Conservation (phyloP, 495 filamentous ascomycete species). For the Aspergillus incahuasiensis region DNA sequence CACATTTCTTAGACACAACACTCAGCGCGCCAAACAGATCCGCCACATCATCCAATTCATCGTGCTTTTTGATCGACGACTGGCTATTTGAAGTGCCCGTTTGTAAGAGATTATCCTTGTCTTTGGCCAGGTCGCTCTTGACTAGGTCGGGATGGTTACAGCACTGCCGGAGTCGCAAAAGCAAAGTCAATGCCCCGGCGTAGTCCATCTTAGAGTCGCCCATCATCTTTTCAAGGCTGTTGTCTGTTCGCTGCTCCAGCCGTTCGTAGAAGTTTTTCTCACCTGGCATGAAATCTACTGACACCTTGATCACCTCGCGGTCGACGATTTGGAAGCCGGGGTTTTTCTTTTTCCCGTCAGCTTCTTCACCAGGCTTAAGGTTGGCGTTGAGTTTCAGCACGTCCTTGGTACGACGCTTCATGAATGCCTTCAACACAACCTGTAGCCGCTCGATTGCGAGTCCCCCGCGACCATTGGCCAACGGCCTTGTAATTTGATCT, state of each 20-base stretch:
- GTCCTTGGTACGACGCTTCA: conserved; percentile 96
- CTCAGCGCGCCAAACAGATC: conserved; percentile 79
- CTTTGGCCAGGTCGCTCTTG: conserved; percentile 75
- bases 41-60: conserved; percentile 76
- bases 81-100: conserved; percentile 45
- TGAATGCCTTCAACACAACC: conserved; percentile 78
- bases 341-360: conserved; percentile 46
- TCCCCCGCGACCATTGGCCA: conserved; percentile 79
- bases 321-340: conserved; percentile 80
- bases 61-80: conserved; percentile 44
- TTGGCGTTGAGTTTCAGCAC: conserved; percentile 80
- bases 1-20: conserved; percentile 78
- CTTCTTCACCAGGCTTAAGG: conserved; percentile 58
- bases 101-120: conserved; percentile 75
- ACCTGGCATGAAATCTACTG: conserved; percentile 69
- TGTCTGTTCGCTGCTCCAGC: conserved; percentile 77
- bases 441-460: conserved; percentile 87
- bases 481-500: conserved; percentile 76
- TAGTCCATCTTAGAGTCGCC: conserved; percentile 66
- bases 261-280: conserved; percentile 83
- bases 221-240: conserved; percentile 85
- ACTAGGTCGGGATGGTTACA: conserved; percentile 92
- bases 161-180: conserved; percentile 82
- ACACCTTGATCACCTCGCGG: conserved; percentile 77
- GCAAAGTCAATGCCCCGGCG: conserved; percentile 78